Base-by-base conservation (phyloP, 805 yeast species). In the Lachancea lanzarotensis region DNA sequence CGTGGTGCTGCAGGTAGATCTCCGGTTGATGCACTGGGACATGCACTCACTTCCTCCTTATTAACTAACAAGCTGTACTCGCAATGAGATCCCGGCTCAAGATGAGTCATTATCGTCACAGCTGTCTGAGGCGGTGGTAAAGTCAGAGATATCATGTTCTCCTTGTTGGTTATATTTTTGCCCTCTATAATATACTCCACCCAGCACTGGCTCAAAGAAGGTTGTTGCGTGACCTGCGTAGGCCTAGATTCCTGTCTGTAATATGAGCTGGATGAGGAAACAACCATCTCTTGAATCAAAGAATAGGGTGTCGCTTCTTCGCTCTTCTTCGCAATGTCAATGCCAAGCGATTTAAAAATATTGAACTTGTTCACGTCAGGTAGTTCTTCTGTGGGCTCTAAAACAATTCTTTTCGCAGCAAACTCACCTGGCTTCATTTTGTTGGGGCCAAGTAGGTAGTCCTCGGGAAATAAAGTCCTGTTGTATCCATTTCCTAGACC, bases 401-500 rank as follows among this genome's bases (percentile, higher is more conserved):
- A 11, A 15, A 15, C 20, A 29, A 27, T 34, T 11, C 34, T 33
- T 25, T 38, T 44, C 15, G 31, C 11, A 16, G 18, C 29, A 15
- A 34, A n/a, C 29, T 49, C 38, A 45, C 42, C 44, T 38, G 33
- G 27, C 38, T 52, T 40, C 13, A 25, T 40, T 22, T 32, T 35
- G 9, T 48, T 51, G 9, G 63, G 60, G 16, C 61, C 57, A 38
- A 60, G 36, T 12, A 63, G 45, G 36, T 52, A 63, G 50, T 63
- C 66, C 10, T 61, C 59, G 2, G 61, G 45, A 40, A 62, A 45
- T 8, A 61, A 33, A 10, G 59, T 52, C 22, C 63, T 52, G 18
- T 61, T 57, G 38, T 62, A 61, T 4, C 67, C 67, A 44, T 60
- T 62, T 16, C 65, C 65, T 16, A 60, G 38, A 1, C 65, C 65